Conservation (phyloP, 371 early-diverging fungal species). For the Haplosporangium sp. region DNA sequence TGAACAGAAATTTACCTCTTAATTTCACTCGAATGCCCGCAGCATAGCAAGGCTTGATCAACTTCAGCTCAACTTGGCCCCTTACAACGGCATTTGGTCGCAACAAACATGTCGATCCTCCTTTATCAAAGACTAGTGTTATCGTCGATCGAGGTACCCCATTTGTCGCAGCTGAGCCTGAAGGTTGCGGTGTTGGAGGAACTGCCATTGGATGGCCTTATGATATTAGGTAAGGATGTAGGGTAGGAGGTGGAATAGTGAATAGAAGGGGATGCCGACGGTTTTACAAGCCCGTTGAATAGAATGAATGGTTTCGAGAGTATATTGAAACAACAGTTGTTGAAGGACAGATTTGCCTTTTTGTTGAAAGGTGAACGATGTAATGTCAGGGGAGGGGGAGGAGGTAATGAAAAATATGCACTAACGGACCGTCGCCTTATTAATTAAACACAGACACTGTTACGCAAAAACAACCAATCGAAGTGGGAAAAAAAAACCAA, state of each 20-base stretch:
- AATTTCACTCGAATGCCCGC: constrained; percentile 45
- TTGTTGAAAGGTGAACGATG: not conserved
- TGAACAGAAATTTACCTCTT: constrained; percentile 27
- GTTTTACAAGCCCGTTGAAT: constrained; percentile 18
- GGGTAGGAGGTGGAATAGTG: not conserved
- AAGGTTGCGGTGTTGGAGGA: constrained; percentile 24
- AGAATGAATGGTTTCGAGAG: not conserved
- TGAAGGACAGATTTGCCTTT: too few species aligned
- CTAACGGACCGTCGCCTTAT: not conserved
- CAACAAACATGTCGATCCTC: constrained; percentile 80
- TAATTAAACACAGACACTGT: not conserved
- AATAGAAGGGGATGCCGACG: constrained; percentile 32
- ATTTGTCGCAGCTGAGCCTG: constrained; percentile 29
- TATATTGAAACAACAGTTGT: not conserved
- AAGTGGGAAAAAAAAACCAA: not conserved
- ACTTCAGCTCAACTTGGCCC: constrained; percentile 40
- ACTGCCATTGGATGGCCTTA: constrained; percentile 23
- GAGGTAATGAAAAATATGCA: not conserved
- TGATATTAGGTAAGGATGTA: not conserved
- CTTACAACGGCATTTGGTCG: constrained; percentile 63
- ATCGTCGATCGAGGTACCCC: constrained; percentile 27
- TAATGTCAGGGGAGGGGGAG: not conserved
- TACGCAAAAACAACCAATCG: not conserved
- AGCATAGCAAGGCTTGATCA: constrained; percentile 55
- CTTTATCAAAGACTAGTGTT: constrained; percentile 56